Evolutionary conservation across 1,139 yeast genomes (phyloP).

Genomic region (Wickerhamomyces sp.): DNA sequence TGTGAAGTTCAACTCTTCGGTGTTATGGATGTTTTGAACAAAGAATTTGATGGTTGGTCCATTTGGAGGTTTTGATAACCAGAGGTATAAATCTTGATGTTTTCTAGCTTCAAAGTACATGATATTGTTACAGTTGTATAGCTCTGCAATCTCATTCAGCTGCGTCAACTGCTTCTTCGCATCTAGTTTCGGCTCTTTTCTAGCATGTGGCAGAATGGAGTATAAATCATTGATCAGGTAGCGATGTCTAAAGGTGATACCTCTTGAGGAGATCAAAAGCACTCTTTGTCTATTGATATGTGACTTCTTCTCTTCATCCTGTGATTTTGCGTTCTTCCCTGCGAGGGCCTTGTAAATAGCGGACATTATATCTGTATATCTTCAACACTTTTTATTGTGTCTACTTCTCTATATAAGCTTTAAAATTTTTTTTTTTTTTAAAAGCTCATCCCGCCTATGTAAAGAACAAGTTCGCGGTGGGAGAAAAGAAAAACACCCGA

Average conservation of each 20-base stretch:
- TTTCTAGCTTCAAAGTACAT: slow-evolving; percentile 94
- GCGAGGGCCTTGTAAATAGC: slow-evolving; percentile 39
- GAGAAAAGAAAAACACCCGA: not conserved
- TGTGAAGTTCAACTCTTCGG: slow-evolving; percentile 92
- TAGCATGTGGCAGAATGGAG: slow-evolving; percentile 83
- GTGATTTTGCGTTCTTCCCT: slow-evolving; percentile 26
- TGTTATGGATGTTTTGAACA: slow-evolving; percentile 90
- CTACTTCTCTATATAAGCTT: not conserved
- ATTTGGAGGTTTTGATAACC: slow-evolving; percentile 95
- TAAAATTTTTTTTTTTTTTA: too few species aligned
- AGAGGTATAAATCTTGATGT: slow-evolving; percentile 90
- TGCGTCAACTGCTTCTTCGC: slow-evolving; percentile 85
- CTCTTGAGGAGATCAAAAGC: slow-evolving; percentile 86
- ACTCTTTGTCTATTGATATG: slow-evolving; percentile 77
- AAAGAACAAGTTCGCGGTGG: too few species aligned
- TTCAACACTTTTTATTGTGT: not conserved
- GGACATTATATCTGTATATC: slow-evolving; percentile 30
- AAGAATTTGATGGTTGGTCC: slow-evolving; percentile 96
- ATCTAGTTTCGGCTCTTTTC: slow-evolving; percentile 95
- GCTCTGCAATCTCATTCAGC: slow-evolving; percentile 91
- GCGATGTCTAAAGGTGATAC: slow-evolving; percentile 92
- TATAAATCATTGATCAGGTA: slow-evolving; percentile 83
- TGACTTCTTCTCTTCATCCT: slow-evolving; percentile 38
- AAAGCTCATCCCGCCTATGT: slow-evolving; percentile 1
- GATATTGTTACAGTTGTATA: slow-evolving; percentile 94